Conservation (phyloP, 805 yeast genomes). For the Ogataea methanolica region DNA sequence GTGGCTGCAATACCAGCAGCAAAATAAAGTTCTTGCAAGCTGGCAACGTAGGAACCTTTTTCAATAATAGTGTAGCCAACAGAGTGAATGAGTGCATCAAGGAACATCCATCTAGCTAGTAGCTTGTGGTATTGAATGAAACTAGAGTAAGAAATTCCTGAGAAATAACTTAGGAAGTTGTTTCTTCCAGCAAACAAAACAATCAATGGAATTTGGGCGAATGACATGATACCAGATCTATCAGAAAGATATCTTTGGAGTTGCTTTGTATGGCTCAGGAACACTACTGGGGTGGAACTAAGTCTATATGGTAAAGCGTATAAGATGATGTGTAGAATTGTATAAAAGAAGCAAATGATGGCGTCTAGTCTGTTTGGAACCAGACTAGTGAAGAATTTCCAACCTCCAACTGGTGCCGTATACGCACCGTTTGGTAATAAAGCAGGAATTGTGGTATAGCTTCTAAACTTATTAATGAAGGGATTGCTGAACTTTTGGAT, state of each 20-base stretch:
- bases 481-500: constrained; percentile 31
- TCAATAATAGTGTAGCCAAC: constrained; percentile 28
- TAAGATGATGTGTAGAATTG: constrained; percentile 22
- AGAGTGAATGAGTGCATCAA: constrained; percentile 38
- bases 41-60: constrained; percentile 6
- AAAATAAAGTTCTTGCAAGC: constrained; percentile 12
- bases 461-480: constrained; percentile 30
- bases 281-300: constrained; percentile 16
- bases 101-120: constrained; percentile 48
- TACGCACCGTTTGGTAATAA: constrained; percentile 20
- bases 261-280: constrained; percentile 30
- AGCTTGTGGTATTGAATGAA: constrained; percentile 60
- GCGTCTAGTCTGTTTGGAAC: constrained; percentile 33
- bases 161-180: constrained; percentile 37
- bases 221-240: constrained; percentile 38
- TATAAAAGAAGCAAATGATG: constrained; percentile 22
- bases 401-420: constrained; percentile 11
- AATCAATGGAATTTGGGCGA: constrained; percentile 35
- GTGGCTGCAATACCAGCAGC: constrained; percentile 38
- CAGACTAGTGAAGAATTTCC: constrained; percentile 14
- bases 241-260: constrained; percentile 27
- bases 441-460: constrained; percentile 38
- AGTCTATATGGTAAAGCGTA: constrained; percentile 16
- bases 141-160: constrained; percentile 39
- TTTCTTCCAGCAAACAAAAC: constrained; percentile 48